phyloP scores from a whole-genome alignment of 1,284 basidiomycete species.

The Polyporus tsugae region DNA sequence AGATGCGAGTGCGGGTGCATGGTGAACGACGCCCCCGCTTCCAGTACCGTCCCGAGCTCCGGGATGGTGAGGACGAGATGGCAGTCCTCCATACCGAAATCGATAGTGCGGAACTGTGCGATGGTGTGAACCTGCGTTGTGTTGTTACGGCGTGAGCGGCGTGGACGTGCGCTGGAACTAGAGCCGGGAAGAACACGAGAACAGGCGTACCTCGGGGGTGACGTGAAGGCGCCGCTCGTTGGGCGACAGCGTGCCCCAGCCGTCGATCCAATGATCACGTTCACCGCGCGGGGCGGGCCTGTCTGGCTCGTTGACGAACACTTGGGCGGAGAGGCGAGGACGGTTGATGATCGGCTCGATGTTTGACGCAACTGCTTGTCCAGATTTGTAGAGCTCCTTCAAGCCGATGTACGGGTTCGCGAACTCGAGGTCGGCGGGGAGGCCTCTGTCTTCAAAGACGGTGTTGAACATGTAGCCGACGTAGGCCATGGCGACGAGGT shows the following conservation, averaged over 20 bases:
- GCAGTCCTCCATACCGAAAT: conserved; percentile 36
- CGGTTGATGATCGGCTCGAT: conserved; percentile 25
- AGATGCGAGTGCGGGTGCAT: conserved; percentile 17
- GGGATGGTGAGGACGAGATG: conserved; percentile 11
- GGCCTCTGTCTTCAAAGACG: conserved; percentile 20
- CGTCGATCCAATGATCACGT: conserved; percentile 9
- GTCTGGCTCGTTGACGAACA: conserved; percentile 25
- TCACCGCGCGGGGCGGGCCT: conserved; percentile 5
- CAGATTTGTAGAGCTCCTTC: conserved; percentile 25
- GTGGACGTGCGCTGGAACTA: background rate
- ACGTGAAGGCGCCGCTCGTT: conserved; percentile 17
- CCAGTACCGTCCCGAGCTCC: background rate
- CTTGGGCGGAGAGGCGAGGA: conserved; percentile 27
- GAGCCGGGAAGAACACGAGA: background rate
- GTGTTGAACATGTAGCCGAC: conserved; percentile 20
- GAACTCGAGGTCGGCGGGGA: conserved; percentile 17
- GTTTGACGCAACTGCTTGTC: conserved; percentile 11
- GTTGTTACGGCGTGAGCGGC: background rate
- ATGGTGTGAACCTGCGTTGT: conserved; percentile 15
- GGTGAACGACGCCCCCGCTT: conserved; percentile 14
- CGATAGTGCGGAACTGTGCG: conserved; percentile 33
- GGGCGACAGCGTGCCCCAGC: conserved; percentile 10
- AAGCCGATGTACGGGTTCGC: conserved; percentile 30
- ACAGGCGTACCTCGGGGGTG: background rate
- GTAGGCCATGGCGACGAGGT: conserved; percentile 20